These are phyloP conservation scores for Amanita muscaria DNA, from an alignment of 768 basidiomycete genomes.

Conservation along the genomic window DNA sequence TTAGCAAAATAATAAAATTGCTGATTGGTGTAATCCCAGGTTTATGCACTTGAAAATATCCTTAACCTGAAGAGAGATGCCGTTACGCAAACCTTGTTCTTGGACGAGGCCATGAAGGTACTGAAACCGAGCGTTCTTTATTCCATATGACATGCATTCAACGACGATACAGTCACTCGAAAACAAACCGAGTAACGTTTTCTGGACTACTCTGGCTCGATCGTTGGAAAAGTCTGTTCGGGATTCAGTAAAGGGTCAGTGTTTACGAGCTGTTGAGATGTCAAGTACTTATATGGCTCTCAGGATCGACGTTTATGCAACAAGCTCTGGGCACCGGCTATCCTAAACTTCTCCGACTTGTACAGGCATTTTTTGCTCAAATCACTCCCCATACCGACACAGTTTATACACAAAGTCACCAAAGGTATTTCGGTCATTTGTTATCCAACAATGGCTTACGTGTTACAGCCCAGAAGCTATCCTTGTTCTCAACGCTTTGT, in stretches of 20 bases:
- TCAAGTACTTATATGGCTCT: neutral
- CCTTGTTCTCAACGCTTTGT: slow-evolving; percentile 74
- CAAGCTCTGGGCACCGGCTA: slow-evolving; percentile 84
- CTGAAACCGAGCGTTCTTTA: neutral
- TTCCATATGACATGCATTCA: neutral
- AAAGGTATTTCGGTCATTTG: slow-evolving; percentile 46
- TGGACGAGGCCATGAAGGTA: slow-evolving; percentile 93
- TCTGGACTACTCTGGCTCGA: slow-evolving; percentile 79
- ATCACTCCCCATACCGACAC: slow-evolving; percentile 96
- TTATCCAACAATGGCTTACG: slow-evolving; percentile 1
- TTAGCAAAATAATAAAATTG: neutral
- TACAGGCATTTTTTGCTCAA: slow-evolving; percentile 96
- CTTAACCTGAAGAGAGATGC: slow-evolving; percentile 82
- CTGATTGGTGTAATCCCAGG: slow-evolving; percentile 32
- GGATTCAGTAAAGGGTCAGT: slow-evolving; percentile 69
- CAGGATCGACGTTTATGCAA: slow-evolving; percentile 68
- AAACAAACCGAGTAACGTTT: slow-evolving; percentile 82
- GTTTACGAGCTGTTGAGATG: neutral
- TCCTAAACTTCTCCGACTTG: slow-evolving; percentile 78
- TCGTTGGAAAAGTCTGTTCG: slow-evolving; percentile 76
- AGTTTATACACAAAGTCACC: slow-evolving; percentile 71
- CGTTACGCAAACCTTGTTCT: slow-evolving; percentile 63
- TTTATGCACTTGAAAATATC: slow-evolving; percentile 93
- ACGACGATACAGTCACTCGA: slow-evolving; percentile 57
- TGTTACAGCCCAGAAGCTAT: slow-evolving; percentile 78